Evolutionary conservation across 805 yeast species (phyloP).

Genomic region (Grigorovia transvaalensis): DNA sequence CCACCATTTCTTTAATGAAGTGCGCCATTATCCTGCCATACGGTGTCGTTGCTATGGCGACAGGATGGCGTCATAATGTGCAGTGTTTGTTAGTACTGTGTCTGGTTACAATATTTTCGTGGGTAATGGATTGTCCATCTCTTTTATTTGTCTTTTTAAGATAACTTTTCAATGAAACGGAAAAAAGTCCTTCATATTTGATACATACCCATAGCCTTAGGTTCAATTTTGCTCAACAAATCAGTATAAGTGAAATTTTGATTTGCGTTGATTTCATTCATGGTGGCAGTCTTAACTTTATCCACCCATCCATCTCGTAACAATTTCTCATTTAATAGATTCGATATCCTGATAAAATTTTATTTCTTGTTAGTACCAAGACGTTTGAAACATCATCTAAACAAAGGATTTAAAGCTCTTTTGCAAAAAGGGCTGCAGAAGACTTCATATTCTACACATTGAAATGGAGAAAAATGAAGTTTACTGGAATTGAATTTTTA

Average conservation of each 20-base stretch:
- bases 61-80: no score
- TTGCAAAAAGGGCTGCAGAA: no score
- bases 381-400: neutral
- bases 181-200: no score
- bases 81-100: no score
- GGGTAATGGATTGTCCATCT: no score
- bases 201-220: slow-evolving; percentile 49
- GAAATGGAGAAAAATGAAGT: neutral
- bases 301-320: slow-evolving; percentile 83
- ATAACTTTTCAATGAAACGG: no score
- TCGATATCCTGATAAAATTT: slow-evolving; percentile 38
- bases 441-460: neutral
- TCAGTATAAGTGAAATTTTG: slow-evolving; percentile 41
- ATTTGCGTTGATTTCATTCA: slow-evolving; percentile 34
- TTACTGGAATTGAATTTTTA: no score
- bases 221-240: slow-evolving; percentile 44
- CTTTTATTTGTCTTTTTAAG: no score
- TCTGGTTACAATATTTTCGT: no score
- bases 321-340: slow-evolving; percentile 50
- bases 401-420: no score
- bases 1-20: slow-evolving; percentile 40
- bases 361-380: neutral
- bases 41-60: neutral
- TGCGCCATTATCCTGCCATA: neutral
- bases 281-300: slow-evolving; percentile 51